phyloP scores from a whole-genome alignment of 148 eudicot species.

The Nepenthes gracilis region DNA sequence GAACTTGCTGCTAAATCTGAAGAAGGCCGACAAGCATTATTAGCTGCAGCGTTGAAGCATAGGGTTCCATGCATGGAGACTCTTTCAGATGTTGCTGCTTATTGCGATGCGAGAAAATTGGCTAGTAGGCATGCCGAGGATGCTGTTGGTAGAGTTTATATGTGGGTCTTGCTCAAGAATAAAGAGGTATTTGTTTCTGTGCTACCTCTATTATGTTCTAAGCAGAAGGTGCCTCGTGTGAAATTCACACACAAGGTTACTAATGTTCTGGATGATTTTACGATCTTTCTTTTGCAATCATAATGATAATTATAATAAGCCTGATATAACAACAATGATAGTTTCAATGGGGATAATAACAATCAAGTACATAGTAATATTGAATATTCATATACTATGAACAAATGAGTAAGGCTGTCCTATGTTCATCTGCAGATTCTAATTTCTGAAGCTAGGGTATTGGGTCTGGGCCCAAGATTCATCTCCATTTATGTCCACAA shows the following conservation, averaged over 20 bases:
- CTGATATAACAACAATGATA: too few species aligned
- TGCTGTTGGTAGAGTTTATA: constrained; percentile 62
- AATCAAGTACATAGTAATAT: too few species aligned
- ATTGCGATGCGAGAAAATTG: constrained; percentile 68
- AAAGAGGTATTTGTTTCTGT: constrained; percentile 42
- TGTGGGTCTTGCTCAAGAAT: constrained; percentile 74
- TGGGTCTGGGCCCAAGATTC: constrained; percentile 88
- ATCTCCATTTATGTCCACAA: constrained; percentile 74
- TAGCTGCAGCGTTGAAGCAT: constrained; percentile 48
- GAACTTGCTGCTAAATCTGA: constrained; percentile 30
- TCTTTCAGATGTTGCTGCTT: constrained; percentile 52
- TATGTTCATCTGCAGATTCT: constrained; percentile 39
- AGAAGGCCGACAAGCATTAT: constrained; percentile 47
- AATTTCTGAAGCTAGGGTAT: constrained; percentile 71
- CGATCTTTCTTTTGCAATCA: too few species aligned
- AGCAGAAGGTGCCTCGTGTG: not conserved
- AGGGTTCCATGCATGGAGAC: constrained; percentile 38
- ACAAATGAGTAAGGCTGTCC: not conserved
- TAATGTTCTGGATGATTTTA: not conserved
- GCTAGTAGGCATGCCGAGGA: constrained; percentile 77
- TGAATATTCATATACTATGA: not conserved
- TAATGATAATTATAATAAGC: too few species aligned
- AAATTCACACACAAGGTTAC: too few species aligned
- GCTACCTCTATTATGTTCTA: not conserved
- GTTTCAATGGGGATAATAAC: too few species aligned